Base-by-base conservation (phyloP, 768 basidiomycete species). In the Mycena latifolia region DNA sequence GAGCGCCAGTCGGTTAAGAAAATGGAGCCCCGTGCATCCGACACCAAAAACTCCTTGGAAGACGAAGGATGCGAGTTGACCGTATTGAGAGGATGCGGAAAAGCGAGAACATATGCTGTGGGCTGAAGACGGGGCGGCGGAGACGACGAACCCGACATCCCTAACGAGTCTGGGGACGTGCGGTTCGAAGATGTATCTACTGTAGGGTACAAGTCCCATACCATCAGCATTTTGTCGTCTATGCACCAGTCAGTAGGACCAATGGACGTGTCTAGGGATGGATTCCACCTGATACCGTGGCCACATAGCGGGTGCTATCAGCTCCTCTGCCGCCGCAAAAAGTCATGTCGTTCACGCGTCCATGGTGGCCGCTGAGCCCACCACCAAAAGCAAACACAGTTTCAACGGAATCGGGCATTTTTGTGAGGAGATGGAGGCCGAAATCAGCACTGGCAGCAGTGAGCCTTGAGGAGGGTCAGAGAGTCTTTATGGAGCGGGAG, bases 151-250 rank as follows among this genome's bases (percentile, higher is more conserved):
- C 71, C 70, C 25, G 75, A 66, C 46, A 72, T 65, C 20, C 74
- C 71, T 33, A 72, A 73, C 3, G 77, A 78, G 45, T 67, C 64
- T n/a, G 76, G 77, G 47, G 81, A 71, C 63, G 78, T 76, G 17
- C 71, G 68, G 24, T 69, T 72, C 15, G 87, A 83, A 43, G 85
- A 75, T 46, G 85, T 79, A 58, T 85, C 77, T 50, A 83, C 59
- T 37, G 80, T 73, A 0, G 93, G 92, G 71, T 85, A 80, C n/a
- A 95, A 83, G 77, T 94, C 92, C 93, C 93, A 94, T 9, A 94
- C 88, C 88, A 93, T 91, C 41, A 93, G 84, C 85, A 91, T 90
- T 74, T 88, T 92, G 78, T 94, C 93, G 70, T 93, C 92, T 92
- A 9, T 54, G 41, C 28, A 27, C 46, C 31, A 62, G 61, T 33